phyloP scores from a whole-genome alignment of 495 filamentous ascomycete genomes.

The Lichina pygmaea region DNA sequence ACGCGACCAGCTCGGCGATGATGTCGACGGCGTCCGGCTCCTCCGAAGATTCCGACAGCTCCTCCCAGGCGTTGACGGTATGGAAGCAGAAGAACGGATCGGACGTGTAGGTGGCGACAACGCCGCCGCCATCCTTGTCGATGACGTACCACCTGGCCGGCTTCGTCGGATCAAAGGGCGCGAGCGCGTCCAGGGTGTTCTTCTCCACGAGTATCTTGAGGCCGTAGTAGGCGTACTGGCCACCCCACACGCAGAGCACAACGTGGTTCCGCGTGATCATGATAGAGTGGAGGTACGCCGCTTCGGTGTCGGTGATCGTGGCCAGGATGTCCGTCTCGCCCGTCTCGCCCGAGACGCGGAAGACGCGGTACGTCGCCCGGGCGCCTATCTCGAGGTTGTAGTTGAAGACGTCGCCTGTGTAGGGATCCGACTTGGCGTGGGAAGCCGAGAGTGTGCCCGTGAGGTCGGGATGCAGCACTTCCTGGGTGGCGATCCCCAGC shows the following conservation, averaged over 20 bases:
- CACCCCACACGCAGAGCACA: constrained; percentile 36
- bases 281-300: constrained; percentile 50
- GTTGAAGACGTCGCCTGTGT: constrained; percentile 53
- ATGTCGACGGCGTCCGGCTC: constrained; percentile 17
- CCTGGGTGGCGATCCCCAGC: constrained; percentile 27
- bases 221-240: constrained; percentile 21
- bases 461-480: constrained; percentile 32
- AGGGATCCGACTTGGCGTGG: constrained; percentile 41
- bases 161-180: constrained; percentile 20
- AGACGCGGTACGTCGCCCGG: constrained; percentile 32
- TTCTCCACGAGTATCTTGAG: constrained; percentile 23
- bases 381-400: constrained; percentile 32
- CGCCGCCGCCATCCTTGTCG: constrained; percentile 20
- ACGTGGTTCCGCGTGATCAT: constrained; percentile 38
- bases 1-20: constrained; percentile 27
- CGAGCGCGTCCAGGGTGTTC: constrained; percentile 29
- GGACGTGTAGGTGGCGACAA: constrained; percentile 19
- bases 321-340: constrained; percentile 45
- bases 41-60: constrained; percentile 9
- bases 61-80: constrained; percentile 46
- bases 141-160: constrained; percentile 39
- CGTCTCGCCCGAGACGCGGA: constrained; percentile 27
- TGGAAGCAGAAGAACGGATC: constrained; percentile 50
- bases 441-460: constrained; percentile 33
- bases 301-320: constrained; percentile 22